Evolutionary conservation across 2,329 filamentous ascomycete genomes (phyloP).

Genomic region (Laburnicola sp.): DNA sequence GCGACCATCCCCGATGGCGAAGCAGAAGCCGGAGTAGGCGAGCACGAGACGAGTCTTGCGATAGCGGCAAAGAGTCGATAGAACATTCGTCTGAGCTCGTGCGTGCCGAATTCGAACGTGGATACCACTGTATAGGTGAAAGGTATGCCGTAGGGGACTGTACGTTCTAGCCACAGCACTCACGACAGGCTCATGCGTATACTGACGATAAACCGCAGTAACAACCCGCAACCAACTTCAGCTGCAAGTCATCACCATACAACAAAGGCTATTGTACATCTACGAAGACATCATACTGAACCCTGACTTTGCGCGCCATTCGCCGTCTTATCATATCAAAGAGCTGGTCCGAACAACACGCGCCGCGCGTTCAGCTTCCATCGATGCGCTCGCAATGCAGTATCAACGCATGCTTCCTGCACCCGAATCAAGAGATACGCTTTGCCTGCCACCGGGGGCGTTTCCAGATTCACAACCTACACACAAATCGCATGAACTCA

Average conservation of each 20-base stretch:
- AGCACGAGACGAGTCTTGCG: conserved; percentile 20
- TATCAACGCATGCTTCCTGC: conserved; percentile 32
- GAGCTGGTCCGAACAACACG: conserved; percentile 34
- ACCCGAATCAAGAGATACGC: conserved; percentile 10
- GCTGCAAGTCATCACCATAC: conserved; percentile 37
- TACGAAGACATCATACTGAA: conserved; percentile 33
- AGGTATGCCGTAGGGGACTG: conserved; percentile 38
- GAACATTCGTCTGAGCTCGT: conserved; percentile 28
- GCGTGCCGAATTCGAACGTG: conserved; percentile 33
- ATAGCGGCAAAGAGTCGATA: conserved; percentile 37
- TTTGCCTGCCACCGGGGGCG: conserved; percentile 21
- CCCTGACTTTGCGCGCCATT: conserved; percentile 26
- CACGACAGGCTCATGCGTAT: not conserved
- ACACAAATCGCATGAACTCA: not conserved
- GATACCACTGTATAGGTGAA: conserved; percentile 34
- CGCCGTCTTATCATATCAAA: conserved; percentile 33
- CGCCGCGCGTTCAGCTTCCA: conserved; percentile 29
- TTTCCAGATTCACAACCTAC: conserved; percentile 16
- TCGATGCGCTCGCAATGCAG: conserved; percentile 33
- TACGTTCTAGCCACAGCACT: conserved; percentile 11
- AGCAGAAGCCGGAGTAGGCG: conserved; percentile 19
- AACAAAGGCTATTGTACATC: conserved; percentile 33
- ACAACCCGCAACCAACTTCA: conserved; percentile 37
- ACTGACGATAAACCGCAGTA: conserved; percentile 23
- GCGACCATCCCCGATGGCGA: conserved; percentile 10